Evolutionary conservation across 2,329 filamentous ascomycete species (phyloP), one percentile per base, ranked within the genome.

Genomic region (Penicillium sp.): DNA sequence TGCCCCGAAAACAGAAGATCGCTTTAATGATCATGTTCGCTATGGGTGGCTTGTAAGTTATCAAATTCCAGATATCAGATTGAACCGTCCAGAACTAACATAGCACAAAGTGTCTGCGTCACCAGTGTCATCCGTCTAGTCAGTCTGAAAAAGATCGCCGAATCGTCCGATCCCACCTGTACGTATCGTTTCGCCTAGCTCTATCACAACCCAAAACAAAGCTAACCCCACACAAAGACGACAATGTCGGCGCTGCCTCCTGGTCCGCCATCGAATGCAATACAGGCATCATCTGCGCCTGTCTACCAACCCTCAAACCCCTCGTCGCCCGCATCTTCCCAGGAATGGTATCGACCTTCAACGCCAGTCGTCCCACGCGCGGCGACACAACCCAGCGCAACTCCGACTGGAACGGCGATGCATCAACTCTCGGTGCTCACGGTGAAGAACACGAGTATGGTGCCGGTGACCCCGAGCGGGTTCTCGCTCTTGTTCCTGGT

Each of bases 11-110:
- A 50, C 76, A 80, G 58, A 79, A 74, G 52, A 35, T 73, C 41
- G 70, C 66, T 2, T 62, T 79, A 18, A 70, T 76, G 27, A 60
- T 72, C 1, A 69, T 80, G 42, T 80, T 80, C 63, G 65, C 72
- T 0, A 16, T 73, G 15, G 72, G 72, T 44, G 68, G 70, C 50
- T 72, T 74, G 72, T 74, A 58, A 65, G 66, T 63, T 42, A 13
- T 4, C 8, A 15, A 16, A 3, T n/a, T n/a, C 13, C n/a, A 21
- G 7, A 46, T n/a, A n/a, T n/a, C n/a, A 21, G 7, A 46, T 16
- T n/a, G 1, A 23, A 42, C 7, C 2, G 6, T 21, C 5, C 8
- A 18, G 10, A 35, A 10, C 54, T 42, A 27, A 35, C 44, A 15
- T 7, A 18, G 18, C 40, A 34, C 12, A 31, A n/a, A 70, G 68